Base-by-base conservation (phyloP, 345 rosid genomes). In the Alliaria petiolata region DNA sequence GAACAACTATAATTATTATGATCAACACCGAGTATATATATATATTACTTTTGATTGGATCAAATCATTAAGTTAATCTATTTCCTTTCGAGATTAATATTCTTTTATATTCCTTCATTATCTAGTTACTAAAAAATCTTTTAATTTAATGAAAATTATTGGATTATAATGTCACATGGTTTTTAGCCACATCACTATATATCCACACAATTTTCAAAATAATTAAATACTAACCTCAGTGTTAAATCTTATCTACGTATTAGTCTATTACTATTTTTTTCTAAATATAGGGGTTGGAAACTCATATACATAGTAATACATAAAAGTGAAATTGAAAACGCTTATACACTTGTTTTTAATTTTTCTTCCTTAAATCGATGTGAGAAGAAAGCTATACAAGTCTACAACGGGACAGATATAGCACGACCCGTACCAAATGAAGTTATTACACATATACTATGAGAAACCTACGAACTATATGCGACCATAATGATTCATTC, bases 311-410 rank as follows among this genome's bases (percentile, higher is more conserved):
- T 7, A 30, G 3, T 33, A 45, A 31, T 36, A 22, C 30, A 59
- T 33, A 13, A 43, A 52, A n/a, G n/a, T n/a, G n/a, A n/a, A 52
- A 63, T 0, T 36, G 2, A 28, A 19, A 40, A 38, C 39, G 39
- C 38, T 65, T 65, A 42, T 16, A 75, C 69, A 75, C 33, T 75
- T 75, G 17, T 20, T 40, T 40, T 59, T 22, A 19, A n/a, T 40
- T 59, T 22, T 28, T 35, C 57, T 64, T 72, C n/a, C n/a, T n/a
- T n/a, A n/a, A n/a, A 40, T 57, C 19, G 8, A 38, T 11, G 44
- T 65, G 52, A 66, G 50, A 73, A 73, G 53, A 40, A 58, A 57
- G 78, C 45, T 49, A 74, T 66, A 66, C 72, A 65, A 36, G 66
- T 56, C 60, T 56, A 65, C 34, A 55, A 56, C 51, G 42, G 22